Conservation (phyloP, 176 grass and related monocot genomes). For the Zea mays region DNA sequence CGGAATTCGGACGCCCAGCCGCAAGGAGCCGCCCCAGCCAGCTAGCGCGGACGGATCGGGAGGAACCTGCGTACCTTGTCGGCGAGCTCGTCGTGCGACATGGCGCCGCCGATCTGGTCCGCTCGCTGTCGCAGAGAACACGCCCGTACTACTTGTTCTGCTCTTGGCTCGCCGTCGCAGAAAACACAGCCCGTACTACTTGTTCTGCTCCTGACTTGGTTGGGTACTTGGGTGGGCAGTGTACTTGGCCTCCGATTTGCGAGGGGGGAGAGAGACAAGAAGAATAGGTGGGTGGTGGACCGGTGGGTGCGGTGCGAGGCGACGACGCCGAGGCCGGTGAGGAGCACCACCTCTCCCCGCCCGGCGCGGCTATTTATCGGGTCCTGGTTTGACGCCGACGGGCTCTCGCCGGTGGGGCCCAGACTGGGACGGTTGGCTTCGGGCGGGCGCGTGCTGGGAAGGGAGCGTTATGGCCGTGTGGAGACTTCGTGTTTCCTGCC, state of each 20-base stretch:
- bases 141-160: background rate
- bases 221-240: background rate
- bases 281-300: slow-evolving; percentile 32
- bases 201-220: background rate
- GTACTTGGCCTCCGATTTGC: slow-evolving; percentile 21
- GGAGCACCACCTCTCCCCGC: slow-evolving; percentile 5
- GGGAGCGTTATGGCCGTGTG: slow-evolving; percentile 5
- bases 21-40: background rate
- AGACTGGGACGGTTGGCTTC: background rate
- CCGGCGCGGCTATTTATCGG: slow-evolving; percentile 48
- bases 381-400: slow-evolving; percentile 20
- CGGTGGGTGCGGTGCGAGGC: slow-evolving; percentile 4
- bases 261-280: background rate
- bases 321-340: slow-evolving; percentile 21
- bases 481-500: background rate
- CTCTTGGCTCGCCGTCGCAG: background rate
- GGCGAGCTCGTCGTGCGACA: slow-evolving; percentile 53
- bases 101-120: slow-evolving; percentile 41
- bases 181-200: background rate
- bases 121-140: background rate
- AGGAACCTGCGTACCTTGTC: slow-evolving; percentile 29
- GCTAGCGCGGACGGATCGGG: background rate
- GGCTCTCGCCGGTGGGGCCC: background rate
- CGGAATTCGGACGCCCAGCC: background rate
- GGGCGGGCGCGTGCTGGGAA: slow-evolving; percentile 8